phyloP scores from a whole-genome alignment of 148 eudicot species.

The Euryodendron excelsum region DNA sequence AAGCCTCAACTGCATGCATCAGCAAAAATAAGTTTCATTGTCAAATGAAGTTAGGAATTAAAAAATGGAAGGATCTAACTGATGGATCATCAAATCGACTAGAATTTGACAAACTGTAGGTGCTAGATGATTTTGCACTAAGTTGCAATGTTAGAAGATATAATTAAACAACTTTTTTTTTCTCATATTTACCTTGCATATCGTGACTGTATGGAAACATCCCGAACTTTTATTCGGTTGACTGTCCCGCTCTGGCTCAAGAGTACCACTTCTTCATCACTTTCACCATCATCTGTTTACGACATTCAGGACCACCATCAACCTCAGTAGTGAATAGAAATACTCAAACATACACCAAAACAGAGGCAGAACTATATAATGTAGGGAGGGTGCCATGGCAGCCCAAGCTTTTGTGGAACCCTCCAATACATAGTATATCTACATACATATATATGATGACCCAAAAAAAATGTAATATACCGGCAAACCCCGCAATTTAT shows the following conservation, averaged over 20 bases:
- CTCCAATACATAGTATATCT: too few species aligned
- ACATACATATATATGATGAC: too few species aligned
- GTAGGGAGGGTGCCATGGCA: too few species aligned
- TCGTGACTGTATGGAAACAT: conserved; percentile 90
- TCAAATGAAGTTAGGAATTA: too few species aligned
- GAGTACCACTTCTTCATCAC: conserved; percentile 91
- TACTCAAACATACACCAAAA: too few species aligned
- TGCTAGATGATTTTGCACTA: background rate
- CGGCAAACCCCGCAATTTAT: too few species aligned
- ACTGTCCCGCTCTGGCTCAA: conserved; percentile 97
- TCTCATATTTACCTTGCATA: conserved; percentile 62
- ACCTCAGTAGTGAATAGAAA: background rate
- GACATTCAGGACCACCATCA: conserved; percentile 11
- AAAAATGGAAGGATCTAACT: too few species aligned
- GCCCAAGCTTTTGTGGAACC: too few species aligned
- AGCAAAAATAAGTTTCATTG: background rate
- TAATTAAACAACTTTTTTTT: background rate
- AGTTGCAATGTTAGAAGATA: background rate
- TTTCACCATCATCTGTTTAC: conserved; percentile 84
- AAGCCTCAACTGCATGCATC: too few species aligned
- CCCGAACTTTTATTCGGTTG: conserved; percentile 87
- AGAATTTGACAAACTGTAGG: background rate
- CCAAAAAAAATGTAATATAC: too few species aligned
- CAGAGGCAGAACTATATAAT: too few species aligned
- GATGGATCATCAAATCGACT: too few species aligned